Conservation (phyloP, 139 green algal genomes). For the Picochlorum sp. region DNA sequence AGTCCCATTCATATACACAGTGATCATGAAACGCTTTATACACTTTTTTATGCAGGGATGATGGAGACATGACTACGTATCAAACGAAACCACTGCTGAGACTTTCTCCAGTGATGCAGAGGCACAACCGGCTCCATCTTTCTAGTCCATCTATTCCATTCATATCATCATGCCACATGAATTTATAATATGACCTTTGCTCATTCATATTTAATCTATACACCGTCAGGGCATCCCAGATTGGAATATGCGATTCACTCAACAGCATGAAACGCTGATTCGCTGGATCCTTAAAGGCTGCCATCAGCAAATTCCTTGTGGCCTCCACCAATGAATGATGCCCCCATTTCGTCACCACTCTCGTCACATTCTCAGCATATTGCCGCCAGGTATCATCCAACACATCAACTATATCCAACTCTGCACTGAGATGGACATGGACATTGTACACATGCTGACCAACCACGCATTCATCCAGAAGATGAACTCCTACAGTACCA, state of each 20-base stretch:
- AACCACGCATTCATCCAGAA: not conserved
- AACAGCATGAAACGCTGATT: slow-evolving; percentile 21
- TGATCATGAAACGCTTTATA: slow-evolving; percentile 26
- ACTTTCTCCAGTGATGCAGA: slow-evolving; percentile 21
- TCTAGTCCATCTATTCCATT: slow-evolving; percentile 13
- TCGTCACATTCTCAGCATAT: slow-evolving; percentile 4
- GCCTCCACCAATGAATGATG: not conserved
- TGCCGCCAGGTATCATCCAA: not conserved
- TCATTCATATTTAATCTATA: slow-evolving; percentile 22
- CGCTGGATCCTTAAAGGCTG: not conserved
- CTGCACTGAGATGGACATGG: slow-evolving; percentile 26
- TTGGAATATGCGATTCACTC: slow-evolving; percentile 21
- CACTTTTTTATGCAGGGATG: slow-evolving; percentile 17
- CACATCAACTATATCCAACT: not conserved
- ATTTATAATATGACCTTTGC: slow-evolving; percentile 3
- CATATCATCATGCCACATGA: slow-evolving; percentile 1
- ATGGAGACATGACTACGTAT: slow-evolving; percentile 15
- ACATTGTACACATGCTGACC: slow-evolving; percentile 35
- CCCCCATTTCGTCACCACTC: slow-evolving; percentile 16
- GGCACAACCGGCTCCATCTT: not conserved
- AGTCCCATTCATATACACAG: slow-evolving; percentile 17
- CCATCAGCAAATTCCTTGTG: not conserved
- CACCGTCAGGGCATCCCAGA: slow-evolving; percentile 22
- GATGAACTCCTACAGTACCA: not conserved
- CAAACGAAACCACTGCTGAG: slow-evolving; percentile 26